A percentile compares a stretch with the other conserved stretches of the same genome.
Evolutionary conservation across 2,329 filamentous ascomycete genomes (phyloP).

Genomic region (Coniochaeta sp.): DNA sequence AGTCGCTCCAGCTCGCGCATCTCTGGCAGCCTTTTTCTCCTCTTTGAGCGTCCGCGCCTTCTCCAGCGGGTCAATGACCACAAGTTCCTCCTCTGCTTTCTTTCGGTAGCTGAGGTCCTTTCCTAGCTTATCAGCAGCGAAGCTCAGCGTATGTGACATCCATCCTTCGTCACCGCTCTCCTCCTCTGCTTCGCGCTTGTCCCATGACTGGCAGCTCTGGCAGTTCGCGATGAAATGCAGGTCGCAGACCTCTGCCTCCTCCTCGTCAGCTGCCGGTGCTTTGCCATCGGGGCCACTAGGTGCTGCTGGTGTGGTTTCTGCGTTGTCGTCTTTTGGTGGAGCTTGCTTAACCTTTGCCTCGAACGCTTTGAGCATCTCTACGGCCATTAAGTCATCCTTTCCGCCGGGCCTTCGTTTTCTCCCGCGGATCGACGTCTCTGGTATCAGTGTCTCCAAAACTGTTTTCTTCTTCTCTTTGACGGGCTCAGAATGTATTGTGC

Average conservation of each 20-base stretch:
- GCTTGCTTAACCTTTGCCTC: conserved; percentile 62
- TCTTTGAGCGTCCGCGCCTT: conserved; percentile 67
- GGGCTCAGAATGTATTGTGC: conserved; percentile 44
- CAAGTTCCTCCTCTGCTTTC: conserved; percentile 83
- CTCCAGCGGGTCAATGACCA: conserved; percentile 88
- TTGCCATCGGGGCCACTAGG: conserved; percentile 14
- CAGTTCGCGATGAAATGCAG: conserved; percentile 94
- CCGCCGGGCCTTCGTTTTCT: conserved; percentile 59
- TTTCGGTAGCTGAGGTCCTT: conserved; percentile 88
- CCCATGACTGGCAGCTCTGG: conserved; percentile 84
- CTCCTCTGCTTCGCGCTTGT: conserved; percentile 50
- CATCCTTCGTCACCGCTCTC: conserved; percentile 62
- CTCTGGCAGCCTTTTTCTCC: conserved; percentile 52
- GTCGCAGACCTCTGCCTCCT: conserved; percentile 76
- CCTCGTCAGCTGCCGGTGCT: conserved; percentile 32
- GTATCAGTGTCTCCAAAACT: conserved; percentile 66
- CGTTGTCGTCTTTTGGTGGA: conserved; percentile 26
- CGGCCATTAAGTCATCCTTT: conserved; percentile 52
- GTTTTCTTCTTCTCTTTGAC: conserved; percentile 56
- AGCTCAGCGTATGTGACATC: conserved; percentile 80
- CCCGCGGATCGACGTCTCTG: conserved; percentile 60
- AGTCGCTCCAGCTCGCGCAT: conserved; percentile 39
- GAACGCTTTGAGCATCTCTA: conserved; percentile 73
- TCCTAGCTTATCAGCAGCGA: conserved; percentile 81
- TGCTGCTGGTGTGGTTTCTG: conserved; percentile 8